Evolutionary conservation across 148 eudicot genomes (phyloP).

Genomic region (Rhododendron henanense): DNA sequence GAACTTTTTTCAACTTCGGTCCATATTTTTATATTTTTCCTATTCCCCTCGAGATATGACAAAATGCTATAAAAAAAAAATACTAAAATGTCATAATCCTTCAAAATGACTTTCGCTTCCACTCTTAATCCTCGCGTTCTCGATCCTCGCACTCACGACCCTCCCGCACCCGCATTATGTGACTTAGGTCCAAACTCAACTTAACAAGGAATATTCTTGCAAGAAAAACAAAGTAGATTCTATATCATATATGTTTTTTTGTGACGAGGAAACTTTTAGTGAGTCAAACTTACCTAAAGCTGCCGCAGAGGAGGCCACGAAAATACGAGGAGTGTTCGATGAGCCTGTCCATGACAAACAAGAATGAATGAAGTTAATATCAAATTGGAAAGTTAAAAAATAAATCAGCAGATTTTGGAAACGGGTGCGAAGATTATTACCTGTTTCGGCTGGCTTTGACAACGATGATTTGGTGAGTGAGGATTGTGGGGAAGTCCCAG

Average conservation of each 20-base stretch:
- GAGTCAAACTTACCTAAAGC: constrained; percentile 50
- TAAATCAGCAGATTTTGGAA: neutral
- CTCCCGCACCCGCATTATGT: neutral
- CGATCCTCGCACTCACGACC: neutral
- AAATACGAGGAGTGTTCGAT: constrained; percentile 63
- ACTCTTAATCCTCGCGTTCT: too few species aligned
- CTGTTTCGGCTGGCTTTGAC: constrained; percentile 47
- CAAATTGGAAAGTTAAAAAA: too few species aligned
- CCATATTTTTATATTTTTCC: neutral
- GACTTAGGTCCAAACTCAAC: too few species aligned
- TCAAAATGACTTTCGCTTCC: too few species aligned
- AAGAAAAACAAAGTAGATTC: too few species aligned
- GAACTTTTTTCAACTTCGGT: neutral
- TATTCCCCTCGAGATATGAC: too few species aligned
- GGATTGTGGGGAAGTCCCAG: constrained; percentile 54
- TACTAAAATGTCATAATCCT: too few species aligned
- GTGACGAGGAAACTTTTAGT: neutral
- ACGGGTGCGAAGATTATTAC: constrained; percentile 13
- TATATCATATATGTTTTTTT: too few species aligned
- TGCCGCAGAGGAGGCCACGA: constrained; percentile 59
- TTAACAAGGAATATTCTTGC: too few species aligned
- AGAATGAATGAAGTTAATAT: neutral
- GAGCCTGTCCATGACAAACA: constrained; percentile 43
- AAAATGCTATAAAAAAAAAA: too few species aligned
- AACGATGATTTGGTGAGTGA: constrained; percentile 37